Evolutionary conservation across 139 green algal genomes (phyloP).

Genomic region (Eudorina sp.): DNA sequence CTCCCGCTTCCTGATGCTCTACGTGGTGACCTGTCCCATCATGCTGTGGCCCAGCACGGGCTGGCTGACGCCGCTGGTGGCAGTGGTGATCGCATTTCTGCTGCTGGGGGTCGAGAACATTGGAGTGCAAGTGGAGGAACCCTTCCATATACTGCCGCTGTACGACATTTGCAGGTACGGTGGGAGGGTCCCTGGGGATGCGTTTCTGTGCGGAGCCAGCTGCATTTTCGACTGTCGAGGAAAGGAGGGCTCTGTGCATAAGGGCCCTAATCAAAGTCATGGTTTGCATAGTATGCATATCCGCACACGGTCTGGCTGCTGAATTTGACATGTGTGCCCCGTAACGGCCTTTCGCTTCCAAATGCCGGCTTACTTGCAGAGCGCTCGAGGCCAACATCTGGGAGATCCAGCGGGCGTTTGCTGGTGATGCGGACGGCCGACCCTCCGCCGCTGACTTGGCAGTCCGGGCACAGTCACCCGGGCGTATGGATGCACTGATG

Average conservation of each 20-base stretch:
- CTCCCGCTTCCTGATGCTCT: conserved; percentile 59
- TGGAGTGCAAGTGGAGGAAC: conserved; percentile 58
- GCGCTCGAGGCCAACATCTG: background rate
- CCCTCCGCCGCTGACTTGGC: too few species aligned
- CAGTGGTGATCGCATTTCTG: conserved; percentile 56
- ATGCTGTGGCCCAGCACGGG: conserved; percentile 45
- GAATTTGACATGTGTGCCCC: background rate
- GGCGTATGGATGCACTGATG: too few species aligned
- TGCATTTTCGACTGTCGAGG: background rate
- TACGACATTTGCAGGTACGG: conserved; percentile 55
- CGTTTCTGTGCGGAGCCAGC: background rate
- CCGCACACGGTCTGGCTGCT: too few species aligned
- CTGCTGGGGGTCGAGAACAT: conserved; percentile 59
- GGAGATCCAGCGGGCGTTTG: conserved; percentile 10
- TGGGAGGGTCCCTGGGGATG: background rate
- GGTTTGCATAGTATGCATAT: too few species aligned
- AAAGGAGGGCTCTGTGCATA: background rate
- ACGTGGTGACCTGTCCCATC: conserved; percentile 38
- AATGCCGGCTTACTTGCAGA: background rate
- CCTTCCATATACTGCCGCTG: conserved; percentile 63
- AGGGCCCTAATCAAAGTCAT: background rate
- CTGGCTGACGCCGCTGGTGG: conserved; percentile 43
- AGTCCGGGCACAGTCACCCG: too few species aligned
- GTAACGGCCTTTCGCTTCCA: background rate
- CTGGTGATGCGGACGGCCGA: background rate